Conservation (phyloP, 148 eudicot species). For the Limonium bicolor region DNA sequence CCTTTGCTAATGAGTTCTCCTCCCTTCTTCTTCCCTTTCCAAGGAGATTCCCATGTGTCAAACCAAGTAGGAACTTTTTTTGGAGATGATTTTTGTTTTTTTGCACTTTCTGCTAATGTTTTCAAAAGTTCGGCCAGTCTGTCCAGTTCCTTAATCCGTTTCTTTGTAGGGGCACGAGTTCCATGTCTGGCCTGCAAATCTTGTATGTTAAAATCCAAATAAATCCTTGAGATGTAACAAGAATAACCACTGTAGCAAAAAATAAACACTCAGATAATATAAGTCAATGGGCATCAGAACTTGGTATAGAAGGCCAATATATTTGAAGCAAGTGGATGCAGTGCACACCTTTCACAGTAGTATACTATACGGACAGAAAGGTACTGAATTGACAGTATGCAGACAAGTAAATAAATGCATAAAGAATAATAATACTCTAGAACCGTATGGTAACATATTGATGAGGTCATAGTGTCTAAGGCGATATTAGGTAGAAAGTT, state of each 20-base stretch:
- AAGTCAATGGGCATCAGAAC: background rate
- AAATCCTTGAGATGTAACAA: background rate
- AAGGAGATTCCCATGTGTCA: constrained; percentile 79
- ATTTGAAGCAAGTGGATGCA: too few relatives aligned
- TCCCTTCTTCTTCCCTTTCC: constrained; percentile 72
- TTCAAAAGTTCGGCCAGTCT: constrained; percentile 36
- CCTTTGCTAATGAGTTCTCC: constrained; percentile 76
- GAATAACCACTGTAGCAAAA: constrained; percentile 1
- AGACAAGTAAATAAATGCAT: too few relatives aligned
- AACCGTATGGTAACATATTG: too few relatives aligned
- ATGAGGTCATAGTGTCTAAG: too few relatives aligned
- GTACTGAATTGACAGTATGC: too few relatives aligned
- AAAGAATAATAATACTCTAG: too few relatives aligned
- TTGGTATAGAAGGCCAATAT: background rate
- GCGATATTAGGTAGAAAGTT: too few relatives aligned
- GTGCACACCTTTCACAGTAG: too few relatives aligned
- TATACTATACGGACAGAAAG: too few relatives aligned
- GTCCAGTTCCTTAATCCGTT: constrained; percentile 51
- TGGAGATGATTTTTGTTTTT: constrained; percentile 34
- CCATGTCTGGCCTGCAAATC: constrained; percentile 83
- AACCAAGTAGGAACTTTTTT: constrained; percentile 75
- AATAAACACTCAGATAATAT: background rate
- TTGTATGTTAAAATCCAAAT: constrained; percentile 4
- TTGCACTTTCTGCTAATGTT: constrained; percentile 39
- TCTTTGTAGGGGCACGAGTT: constrained; percentile 94